Percentiles rank a stretch among this genome's conserved stretches.
phyloP scores from a whole-genome alignment of 192 early-diverging fungal species.

The Coemansia sp. region DNA sequence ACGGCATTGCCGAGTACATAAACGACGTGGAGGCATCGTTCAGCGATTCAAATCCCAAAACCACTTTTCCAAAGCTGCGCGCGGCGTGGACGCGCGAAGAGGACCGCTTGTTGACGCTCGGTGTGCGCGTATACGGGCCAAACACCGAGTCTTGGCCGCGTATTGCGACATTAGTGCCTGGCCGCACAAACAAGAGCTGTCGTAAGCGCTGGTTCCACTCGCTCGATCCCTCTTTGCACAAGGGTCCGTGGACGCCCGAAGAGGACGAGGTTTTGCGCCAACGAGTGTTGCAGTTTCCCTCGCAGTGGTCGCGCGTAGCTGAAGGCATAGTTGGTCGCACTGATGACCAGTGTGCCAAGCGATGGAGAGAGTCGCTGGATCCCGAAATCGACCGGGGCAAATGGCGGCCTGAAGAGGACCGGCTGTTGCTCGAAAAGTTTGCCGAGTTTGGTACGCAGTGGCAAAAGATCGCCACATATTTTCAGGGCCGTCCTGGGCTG shows the following conservation, averaged over 20 bases:
- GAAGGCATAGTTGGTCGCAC: slow-evolving; percentile 73
- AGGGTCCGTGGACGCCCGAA: slow-evolving; percentile 75
- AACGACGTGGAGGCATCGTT: slow-evolving; percentile 37
- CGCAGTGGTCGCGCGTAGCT: slow-evolving; percentile 81
- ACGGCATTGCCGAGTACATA: slow-evolving; percentile 17
- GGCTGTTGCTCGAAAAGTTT: slow-evolving; percentile 57
- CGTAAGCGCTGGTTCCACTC: slow-evolving; percentile 81
- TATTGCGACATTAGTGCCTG: slow-evolving; percentile 70
- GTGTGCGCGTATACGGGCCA: slow-evolving; percentile 68
- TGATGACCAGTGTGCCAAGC: slow-evolving; percentile 85
- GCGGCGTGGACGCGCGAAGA: slow-evolving; percentile 76
- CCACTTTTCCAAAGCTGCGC: slow-evolving; percentile 45
- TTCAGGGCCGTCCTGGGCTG: slow-evolving; percentile 68
- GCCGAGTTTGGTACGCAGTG: slow-evolving; percentile 68
- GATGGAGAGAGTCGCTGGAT: slow-evolving; percentile 84
- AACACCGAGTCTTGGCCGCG: slow-evolving; percentile 75
- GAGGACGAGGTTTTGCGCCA: slow-evolving; percentile 71
- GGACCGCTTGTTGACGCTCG: slow-evolving; percentile 64
- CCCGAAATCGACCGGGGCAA: slow-evolving; percentile 70
- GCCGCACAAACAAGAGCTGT: slow-evolving; percentile 77
- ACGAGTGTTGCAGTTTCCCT: slow-evolving; percentile 64
- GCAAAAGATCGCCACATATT: slow-evolving; percentile 72
- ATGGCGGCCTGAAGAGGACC: slow-evolving; percentile 68
- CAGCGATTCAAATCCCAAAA: slow-evolving; percentile 15
- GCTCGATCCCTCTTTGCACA: slow-evolving; percentile 67